A percentile compares a stretch with the other conserved stretches of the same genome.
Evolutionary conservation across 179 eudicot genomes (phyloP).

Genomic region (Heliamphora pulchella): DNA sequence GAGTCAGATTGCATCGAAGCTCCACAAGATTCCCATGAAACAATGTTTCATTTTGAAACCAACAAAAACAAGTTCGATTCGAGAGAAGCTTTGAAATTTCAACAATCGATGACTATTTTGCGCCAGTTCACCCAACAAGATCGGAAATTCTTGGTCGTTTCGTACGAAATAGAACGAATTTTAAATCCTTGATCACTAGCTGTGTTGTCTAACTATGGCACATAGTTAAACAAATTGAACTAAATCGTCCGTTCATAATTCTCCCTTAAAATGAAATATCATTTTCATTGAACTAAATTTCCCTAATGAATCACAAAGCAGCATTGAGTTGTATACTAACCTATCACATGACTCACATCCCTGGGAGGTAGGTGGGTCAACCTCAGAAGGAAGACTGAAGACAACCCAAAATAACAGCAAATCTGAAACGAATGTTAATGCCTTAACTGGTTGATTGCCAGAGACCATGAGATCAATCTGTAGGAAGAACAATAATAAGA

Average conservation of each 20-base stretch:
- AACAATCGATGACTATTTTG: no score
- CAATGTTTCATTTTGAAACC: no score
- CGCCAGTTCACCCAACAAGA: no score
- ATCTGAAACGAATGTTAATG: constrained; percentile 53
- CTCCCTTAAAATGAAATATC: not conserved
- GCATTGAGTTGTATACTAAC: constrained; percentile 26
- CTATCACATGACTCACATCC: constrained; percentile 34
- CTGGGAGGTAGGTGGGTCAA: constrained; percentile 43
- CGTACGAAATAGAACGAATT: no score
- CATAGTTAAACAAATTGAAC: not conserved
- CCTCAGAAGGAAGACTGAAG: constrained; percentile 58
- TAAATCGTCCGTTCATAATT: not conserved
- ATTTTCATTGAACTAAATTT: constrained; percentile 2
- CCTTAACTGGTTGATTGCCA: constrained; percentile 72
- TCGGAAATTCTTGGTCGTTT: no score
- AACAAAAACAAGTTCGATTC: no score
- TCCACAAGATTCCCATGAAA: no score
- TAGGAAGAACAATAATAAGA: constrained; percentile 12
- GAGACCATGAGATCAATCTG: constrained; percentile 93
- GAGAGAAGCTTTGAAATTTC: no score
- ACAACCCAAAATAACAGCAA: constrained; percentile 68
- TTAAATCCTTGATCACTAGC: not conserved
- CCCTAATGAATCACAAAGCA: not conserved
- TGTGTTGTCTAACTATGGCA: not conserved
- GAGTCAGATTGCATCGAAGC: no score